phyloP scores from a whole-genome alignment of 2,329 filamentous ascomycete genomes.

The Cladobotryum protrusum region DNA sequence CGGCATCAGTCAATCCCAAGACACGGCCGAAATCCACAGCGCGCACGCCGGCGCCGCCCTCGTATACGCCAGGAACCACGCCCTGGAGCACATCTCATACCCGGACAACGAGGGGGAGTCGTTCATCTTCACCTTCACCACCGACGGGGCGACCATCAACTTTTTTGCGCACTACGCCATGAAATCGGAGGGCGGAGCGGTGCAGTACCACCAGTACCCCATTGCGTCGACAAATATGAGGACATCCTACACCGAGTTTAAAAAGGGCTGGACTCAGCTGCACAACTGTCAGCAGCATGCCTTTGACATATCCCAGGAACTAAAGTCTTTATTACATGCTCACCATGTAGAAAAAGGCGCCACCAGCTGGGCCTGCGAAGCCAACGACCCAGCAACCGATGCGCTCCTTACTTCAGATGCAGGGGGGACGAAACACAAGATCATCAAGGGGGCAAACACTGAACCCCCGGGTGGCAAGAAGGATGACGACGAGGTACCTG shows the following conservation, averaged over 20 bases:
- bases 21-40: constrained; percentile 15
- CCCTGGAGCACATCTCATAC: constrained; percentile 16
- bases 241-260: constrained; percentile 12
- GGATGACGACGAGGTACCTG: neutral
- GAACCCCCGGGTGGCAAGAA: neutral
- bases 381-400: no score
- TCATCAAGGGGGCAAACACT: no score
- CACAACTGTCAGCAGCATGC: constrained; percentile 21
- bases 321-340: constrained; percentile 15
- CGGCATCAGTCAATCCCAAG: constrained; percentile 10
- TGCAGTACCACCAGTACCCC: constrained; percentile 20
- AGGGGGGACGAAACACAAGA: no score
- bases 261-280: constrained; percentile 14
- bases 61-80: constrained; percentile 21
- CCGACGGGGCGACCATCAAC: constrained; percentile 20
- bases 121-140: constrained; percentile 21
- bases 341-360: constrained; percentile 11
- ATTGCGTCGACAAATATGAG: constrained; percentile 13
- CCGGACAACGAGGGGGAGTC: constrained; percentile 16
- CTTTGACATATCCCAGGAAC: constrained; percentile 10
- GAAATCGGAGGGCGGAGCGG: constrained; percentile 7
- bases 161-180: constrained; percentile 22
- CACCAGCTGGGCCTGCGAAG: neutral
- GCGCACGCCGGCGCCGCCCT: constrained; percentile 22
- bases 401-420: no score